phyloP scores from a whole-genome alignment of 805 yeast genomes.

The Starmera pachycereana region DNA sequence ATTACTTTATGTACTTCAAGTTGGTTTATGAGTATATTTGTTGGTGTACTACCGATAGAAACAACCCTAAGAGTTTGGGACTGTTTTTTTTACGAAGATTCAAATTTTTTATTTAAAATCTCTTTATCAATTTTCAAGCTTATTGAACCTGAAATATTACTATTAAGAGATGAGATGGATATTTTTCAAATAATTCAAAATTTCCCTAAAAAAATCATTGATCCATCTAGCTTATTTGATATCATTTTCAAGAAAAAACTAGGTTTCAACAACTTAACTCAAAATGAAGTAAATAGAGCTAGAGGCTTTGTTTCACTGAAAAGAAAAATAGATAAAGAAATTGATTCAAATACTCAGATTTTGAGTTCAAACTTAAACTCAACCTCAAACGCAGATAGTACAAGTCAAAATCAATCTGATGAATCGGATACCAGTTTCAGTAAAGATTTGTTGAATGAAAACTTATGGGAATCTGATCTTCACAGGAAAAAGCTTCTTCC shows the following conservation, averaged over 20 bases:
- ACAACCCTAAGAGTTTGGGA: constrained; percentile 90
- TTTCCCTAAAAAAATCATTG: constrained; percentile 59
- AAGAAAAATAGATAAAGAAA: constrained; percentile 24
- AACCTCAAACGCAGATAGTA: too few relatives aligned
- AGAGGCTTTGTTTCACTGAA: constrained; percentile 67
- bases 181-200: constrained; percentile 81
- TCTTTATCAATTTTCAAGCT: constrained; percentile 72
- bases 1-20: constrained; percentile 88
- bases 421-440: constrained; percentile 18
- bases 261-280: constrained; percentile 67
- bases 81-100: constrained; percentile 84
- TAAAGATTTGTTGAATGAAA: constrained; percentile 18
- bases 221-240: constrained; percentile 62
- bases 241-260: constrained; percentile 65
- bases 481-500: constrained; percentile 31
- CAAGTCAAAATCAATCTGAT: constrained; percentile 9
- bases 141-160: constrained; percentile 53
- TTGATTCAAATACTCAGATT: too few relatives aligned
- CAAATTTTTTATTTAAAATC: constrained; percentile 74
- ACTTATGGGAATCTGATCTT: constrained; percentile 27
- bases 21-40: constrained; percentile 97
- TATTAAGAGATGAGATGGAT: constrained; percentile 41
- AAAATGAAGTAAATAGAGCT: constrained; percentile 72
- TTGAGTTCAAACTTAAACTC: too few relatives aligned
- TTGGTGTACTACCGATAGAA: constrained; percentile 84